Base-by-base conservation (phyloP, 2,329 filamentous ascomycete genomes). In the Tolypocladium amazonense region DNA sequence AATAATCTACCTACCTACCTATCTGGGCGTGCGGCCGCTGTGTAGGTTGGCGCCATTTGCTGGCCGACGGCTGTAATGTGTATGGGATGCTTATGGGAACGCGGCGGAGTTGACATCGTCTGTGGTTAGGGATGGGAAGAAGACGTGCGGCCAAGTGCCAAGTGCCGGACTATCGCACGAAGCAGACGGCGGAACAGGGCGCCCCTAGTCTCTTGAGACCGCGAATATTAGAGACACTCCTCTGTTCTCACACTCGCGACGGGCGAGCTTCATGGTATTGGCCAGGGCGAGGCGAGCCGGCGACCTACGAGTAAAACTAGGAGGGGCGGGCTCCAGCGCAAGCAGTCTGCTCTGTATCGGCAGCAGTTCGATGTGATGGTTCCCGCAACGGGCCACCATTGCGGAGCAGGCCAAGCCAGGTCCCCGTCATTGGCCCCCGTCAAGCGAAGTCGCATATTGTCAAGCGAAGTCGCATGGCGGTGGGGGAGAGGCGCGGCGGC, bases 381-480 rank as follows among this genome's bases (percentile, higher is more conserved):
- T 45, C 53, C 52, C 52, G 38, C 27, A 30, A 50, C 55, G 39
- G 20, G 41, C 25, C 58, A 43, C 35, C 23, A 15, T 38, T 56
- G 30, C 50, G 50, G 50, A 54, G 45, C 30, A 41, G 39, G 33
- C 57, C 15, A 47, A 53, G 23, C 23, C 33, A 41, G 37, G 50
- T 23, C 38, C 43, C 39, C 57, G 39, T 50, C 59, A 62, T 62
- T 62, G 61, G 61, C 53, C 59, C 35, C 8, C 39, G 33, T 35
- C 56, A 59, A 62, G 61, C 39, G 39, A 43, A 43, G 39, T 43
- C 39, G 39, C 39, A 43, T 43, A n/a, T n/a, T 37, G 33, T 41
- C 56, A 59, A 62, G 61, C 61, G 61, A 62, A 56, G 56, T n/a
- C 35, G 60, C 56, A 60, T 60, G 50, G 30, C 20, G 18, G 41